Evolutionary conservation across 495 filamentous ascomycete species (phyloP).

Genomic region (Lindgomyces ingoldianus): DNA sequence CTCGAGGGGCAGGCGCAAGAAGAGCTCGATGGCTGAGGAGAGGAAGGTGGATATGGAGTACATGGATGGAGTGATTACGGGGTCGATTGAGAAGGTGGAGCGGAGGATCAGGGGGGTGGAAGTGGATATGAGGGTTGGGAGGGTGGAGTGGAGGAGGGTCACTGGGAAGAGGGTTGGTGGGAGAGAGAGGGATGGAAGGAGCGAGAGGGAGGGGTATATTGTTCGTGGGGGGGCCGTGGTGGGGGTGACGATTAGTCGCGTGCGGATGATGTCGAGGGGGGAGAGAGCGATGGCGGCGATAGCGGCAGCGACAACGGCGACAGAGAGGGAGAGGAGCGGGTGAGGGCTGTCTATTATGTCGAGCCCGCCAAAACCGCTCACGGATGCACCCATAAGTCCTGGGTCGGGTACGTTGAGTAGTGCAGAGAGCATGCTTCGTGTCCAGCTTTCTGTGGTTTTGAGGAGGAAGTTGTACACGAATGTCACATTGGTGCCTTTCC

Average conservation of each 20-base stretch:
- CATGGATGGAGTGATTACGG: constrained; percentile 72
- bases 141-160: constrained; percentile 80
- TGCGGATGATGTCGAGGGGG: constrained; percentile 87
- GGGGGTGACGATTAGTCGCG: constrained; percentile 81
- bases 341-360: constrained; percentile 71
- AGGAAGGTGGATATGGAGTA: constrained; percentile 79
- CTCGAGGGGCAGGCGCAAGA: constrained; percentile 83
- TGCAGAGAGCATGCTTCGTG: constrained; percentile 77
- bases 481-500: constrained; percentile 90
- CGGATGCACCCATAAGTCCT: constrained; percentile 51
- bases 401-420: constrained; percentile 81
- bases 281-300: constrained; percentile 76
- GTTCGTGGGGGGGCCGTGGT: constrained; percentile 70
- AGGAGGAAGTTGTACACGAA: constrained; percentile 85
- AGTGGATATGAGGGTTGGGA: constrained; percentile 77
- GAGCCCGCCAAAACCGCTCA: constrained; percentile 43
- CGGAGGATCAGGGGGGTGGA: constrained; percentile 81
- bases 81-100: constrained; percentile 71
- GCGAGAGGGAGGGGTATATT: constrained; percentile 69
- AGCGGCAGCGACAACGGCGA: constrained; percentile 81
- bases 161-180: constrained; percentile 70
- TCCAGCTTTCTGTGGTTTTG: constrained; percentile 83
- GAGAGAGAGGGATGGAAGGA: constrained; percentile 74
- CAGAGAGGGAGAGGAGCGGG: constrained; percentile 69
- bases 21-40: constrained; percentile 73